phyloP scores from a whole-genome alignment of 169 alveolate species.

The Plasmodium inui region DNA sequence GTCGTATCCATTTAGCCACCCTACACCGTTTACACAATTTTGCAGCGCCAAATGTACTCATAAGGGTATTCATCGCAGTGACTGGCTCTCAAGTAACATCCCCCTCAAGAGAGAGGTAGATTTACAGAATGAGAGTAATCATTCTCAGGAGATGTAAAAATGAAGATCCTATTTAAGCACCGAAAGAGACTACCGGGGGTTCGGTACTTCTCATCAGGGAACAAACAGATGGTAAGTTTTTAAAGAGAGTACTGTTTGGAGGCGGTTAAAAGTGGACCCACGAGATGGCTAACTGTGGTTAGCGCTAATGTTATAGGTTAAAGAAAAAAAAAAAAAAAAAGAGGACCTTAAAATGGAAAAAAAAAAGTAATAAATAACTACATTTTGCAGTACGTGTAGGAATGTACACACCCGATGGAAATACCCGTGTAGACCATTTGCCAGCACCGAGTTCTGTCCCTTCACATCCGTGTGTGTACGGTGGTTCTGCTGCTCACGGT shows the following conservation, averaged over 20 bases:
- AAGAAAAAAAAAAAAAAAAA: constrained; percentile 3
- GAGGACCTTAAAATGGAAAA: not conserved
- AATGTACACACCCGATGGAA: not conserved
- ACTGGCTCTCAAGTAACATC: not conserved
- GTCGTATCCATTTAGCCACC: not conserved
- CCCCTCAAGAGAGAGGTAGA: not conserved
- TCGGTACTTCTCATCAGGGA: constrained; percentile 20
- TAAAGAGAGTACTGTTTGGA: not conserved
- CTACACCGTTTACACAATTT: not conserved
- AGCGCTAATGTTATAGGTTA: not conserved
- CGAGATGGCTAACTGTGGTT: not conserved
- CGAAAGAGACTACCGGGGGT: constrained; percentile 19
- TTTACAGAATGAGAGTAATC: not conserved
- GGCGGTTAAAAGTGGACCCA: not conserved
- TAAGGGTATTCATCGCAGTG: not conserved
- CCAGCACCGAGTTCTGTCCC: not conserved
- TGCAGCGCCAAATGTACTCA: not conserved
- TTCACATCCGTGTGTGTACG: not conserved
- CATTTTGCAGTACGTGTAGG: not conserved
- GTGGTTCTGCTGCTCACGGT: not conserved
- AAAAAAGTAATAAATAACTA: not conserved
- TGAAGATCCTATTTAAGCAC: constrained; percentile 25
- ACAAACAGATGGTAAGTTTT: constrained; percentile 36
- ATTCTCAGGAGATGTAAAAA: constrained; percentile 8
- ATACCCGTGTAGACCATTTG: not conserved